Base-by-base conservation (phyloP, 371 early-diverging fungal species). In the Fennellomyces sp. region DNA sequence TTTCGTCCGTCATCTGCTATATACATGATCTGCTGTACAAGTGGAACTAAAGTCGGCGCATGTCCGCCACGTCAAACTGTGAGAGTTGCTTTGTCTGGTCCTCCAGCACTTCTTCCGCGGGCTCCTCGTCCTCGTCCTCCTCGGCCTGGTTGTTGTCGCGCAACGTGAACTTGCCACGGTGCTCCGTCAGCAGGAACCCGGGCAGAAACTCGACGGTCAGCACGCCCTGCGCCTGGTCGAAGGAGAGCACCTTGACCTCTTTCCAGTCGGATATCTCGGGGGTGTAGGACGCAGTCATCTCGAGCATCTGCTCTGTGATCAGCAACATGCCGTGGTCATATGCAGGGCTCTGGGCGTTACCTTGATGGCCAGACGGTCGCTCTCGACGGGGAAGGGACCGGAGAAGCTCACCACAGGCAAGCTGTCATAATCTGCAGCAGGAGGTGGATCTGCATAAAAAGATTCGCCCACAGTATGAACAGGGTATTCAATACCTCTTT, bases 191-290 rank as follows among this genome's bases (percentile, higher is more conserved):
- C n/a, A 45, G n/a, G 21, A 45, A 45, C 12, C 45, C 45, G n/a
- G 45, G 45, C 23, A 23, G 45, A 45, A 21, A 45, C 4, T 45
- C 45, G 23, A 45, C 45, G 23, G 4, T 45, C 23, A 45, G n/a
- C 1, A 45, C 23, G 1, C 45, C 45, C 23, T 45, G 45, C 23
- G 17, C 45, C 5, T 17, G 45, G 5, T 45, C 45, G 23, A 45
- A 45, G 3, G 17, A 19, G 11, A 45, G 45, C n/a, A 45, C 45
- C 23, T 45, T 45, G 19, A 45, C 45, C 23, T 45, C 23, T 45
- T 45, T 45, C 45, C 45, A 45, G n/a, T 45, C 45, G 5, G 45
- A 45, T 45, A 45, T 45, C n/a, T 45, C 45, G 21, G 45, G 45
- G 8, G 45, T 45, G n/a, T 45, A 45, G 10, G 45, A 45, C 2